Conservation (phyloP, 1,139 yeast species). For the Lizanozyma gosingica region DNA sequence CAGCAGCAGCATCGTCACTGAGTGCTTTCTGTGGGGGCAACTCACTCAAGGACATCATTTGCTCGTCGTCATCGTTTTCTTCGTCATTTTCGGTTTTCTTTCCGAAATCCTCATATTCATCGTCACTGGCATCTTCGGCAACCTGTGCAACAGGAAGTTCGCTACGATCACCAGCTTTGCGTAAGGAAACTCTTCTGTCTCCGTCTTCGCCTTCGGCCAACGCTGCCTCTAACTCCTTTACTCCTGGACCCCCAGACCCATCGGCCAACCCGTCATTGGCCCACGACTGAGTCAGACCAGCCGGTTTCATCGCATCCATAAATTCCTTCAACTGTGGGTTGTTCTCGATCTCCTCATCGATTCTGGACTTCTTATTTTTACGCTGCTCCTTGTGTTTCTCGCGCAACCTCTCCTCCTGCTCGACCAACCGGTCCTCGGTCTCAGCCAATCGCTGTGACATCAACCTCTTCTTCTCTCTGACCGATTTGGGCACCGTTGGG, state of each 20-base stretch:
- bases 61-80: constrained; percentile 12
- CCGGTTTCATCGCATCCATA: constrained; percentile 75
- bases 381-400: constrained; percentile 17
- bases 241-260: constrained; percentile 43
- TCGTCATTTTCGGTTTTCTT: constrained; percentile 16
- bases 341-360: constrained; percentile 50
- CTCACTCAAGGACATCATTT: constrained; percentile 7
- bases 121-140: constrained; percentile 50
- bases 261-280: constrained; percentile 61
- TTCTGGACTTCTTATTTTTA: constrained; percentile 18
- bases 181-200: not conserved
- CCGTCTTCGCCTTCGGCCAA: constrained; percentile 19
- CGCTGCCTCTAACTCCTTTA: constrained; percentile 32
- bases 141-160: constrained; percentile 24
- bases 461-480: constrained; percentile 53
- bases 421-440: constrained; percentile 44
- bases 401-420: constrained; percentile 28
- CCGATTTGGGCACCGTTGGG: constrained; percentile 68
- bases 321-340: constrained; percentile 73
- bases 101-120: constrained; percentile 53
- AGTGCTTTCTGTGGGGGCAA: too few species aligned
- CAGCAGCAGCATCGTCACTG: constrained; percentile 26
- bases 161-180: constrained; percentile 9
- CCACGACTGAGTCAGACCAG: constrained; percentile 60
- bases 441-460: constrained; percentile 44